Base-by-base conservation (phyloP, 345 rosid genomes). In the Anacardium occidentale region DNA sequence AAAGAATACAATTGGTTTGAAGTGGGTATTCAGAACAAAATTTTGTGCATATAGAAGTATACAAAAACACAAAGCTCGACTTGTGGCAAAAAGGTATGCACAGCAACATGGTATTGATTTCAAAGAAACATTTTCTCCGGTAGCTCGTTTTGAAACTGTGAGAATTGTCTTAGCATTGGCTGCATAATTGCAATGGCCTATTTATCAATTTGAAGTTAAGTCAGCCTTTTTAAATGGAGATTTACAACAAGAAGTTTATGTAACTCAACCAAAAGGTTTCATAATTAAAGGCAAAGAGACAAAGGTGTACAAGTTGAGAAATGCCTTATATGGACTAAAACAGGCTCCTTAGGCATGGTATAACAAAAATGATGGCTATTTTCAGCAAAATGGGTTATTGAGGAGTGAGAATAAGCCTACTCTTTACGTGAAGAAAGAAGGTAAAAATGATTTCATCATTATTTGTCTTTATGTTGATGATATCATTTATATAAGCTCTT, bases 401-500 rank as follows among this genome's bases (percentile, higher is more conserved):
- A 64, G 64, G 55, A 37, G 62, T 12, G 44, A 53, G 8, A 10
- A 50, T 45, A 56, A 71, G 66, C 74, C 44, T 2, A 71, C 74
- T 8, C 25, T 61, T 37, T 69, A 56, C 4, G 1, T 58, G 14
- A 56, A 57, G 45, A 40, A 42, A 21, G 1, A 17, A 10, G 66
- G 66, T 26, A n/a, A 69, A 26, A 11, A 37, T n/a, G 73, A 69
- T 14, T 40, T 69, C 5, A 8, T 69, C 10, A 17, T 69, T 0
- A 13, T 69, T 11, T 40, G 53, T 13, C 45, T 56, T 20, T 69
- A 69, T 69, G 73, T 56, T 37, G 64, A 57, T 69, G 72, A 69
- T 69, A 15, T 54, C 1, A 57, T 69, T 0, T 69, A n/a, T 20
- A 54, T 6, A 2, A 21, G 54, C 0, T 34, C 51, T 2, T 34